These are phyloP conservation scores for Verbena officinalis DNA, from an alignment of 257 asterid genomes.

Conservation along the genomic window DNA sequence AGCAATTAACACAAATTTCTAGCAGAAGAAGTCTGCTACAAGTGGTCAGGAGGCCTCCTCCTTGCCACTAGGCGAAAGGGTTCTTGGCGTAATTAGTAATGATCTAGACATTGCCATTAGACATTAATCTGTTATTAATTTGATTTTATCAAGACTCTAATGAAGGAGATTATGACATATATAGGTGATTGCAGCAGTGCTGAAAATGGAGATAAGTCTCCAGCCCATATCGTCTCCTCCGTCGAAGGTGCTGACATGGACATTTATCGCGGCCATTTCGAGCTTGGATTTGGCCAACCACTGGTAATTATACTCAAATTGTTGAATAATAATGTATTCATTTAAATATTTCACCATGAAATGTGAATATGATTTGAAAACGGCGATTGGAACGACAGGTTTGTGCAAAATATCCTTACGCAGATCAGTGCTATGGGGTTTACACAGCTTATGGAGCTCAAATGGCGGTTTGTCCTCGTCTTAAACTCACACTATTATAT, in stretches of 20 bases:
- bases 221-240: conserved; percentile 30
- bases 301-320: conserved; percentile 37
- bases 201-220: conserved; percentile 43
- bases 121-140: no score
- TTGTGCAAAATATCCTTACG: conserved; percentile 53
- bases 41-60: no score
- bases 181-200: conserved; percentile 43
- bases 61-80: no score
- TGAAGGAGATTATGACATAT: conserved; percentile 1
- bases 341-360: no score
- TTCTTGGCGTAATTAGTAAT: no score
- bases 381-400: conserved; percentile 37
- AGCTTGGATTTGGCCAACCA: conserved; percentile 57
- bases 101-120: no score
- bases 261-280: conserved; percentile 35
- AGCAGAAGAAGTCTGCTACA: no score
- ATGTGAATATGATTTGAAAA: conserved; percentile 5
- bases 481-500: background rate
- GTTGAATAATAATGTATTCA: background rate
- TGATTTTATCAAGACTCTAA: no score
- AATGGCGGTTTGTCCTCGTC: conserved; percentile 39
- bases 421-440: conserved; percentile 54
- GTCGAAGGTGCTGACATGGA: conserved; percentile 32
- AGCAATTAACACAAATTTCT: background rate
- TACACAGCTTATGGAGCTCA: conserved; percentile 54